Evolutionary conservation across 345 rosid species (phyloP).

Genomic region (Microcos paniculata): DNA sequence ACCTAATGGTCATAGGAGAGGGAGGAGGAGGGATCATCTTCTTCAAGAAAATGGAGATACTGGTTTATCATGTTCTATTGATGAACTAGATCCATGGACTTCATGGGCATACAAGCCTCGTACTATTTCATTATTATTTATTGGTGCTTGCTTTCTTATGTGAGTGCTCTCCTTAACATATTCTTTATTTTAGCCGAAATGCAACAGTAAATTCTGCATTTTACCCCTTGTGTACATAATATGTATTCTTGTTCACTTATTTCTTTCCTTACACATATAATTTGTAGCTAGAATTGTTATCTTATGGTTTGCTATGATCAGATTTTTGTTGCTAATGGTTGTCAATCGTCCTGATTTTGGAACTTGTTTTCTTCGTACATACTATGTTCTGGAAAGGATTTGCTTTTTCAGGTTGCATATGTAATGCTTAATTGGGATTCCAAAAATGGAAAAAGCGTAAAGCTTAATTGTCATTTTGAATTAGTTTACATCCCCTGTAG

Average conservation of each 20-base stretch:
- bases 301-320: neutral
- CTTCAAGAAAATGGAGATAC: conserved; percentile 55
- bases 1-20: conserved; percentile 57
- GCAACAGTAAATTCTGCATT: neutral
- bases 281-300: neutral
- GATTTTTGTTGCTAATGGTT: neutral
- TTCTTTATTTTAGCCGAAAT: neutral
- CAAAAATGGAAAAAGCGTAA: too few relatives aligned
- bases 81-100: conserved; percentile 96
- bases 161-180: conserved; percentile 35
- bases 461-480: neutral
- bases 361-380: neutral
- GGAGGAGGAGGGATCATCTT: conserved; percentile 45
- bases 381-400: neutral
- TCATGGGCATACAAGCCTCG: conserved; percentile 99
- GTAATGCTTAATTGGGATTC: neutral
- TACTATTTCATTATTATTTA: conserved; percentile 77
- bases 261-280: neutral
- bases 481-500: neutral
- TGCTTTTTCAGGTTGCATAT: neutral
- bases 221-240: neutral
- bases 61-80: conserved; percentile 30
- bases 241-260: neutral
- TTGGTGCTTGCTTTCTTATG: conserved; percentile 96
- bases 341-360: neutral